phyloP scores from a whole-genome alignment of 164 flowering plant genomes.

The Liriodendron chinense region DNA sequence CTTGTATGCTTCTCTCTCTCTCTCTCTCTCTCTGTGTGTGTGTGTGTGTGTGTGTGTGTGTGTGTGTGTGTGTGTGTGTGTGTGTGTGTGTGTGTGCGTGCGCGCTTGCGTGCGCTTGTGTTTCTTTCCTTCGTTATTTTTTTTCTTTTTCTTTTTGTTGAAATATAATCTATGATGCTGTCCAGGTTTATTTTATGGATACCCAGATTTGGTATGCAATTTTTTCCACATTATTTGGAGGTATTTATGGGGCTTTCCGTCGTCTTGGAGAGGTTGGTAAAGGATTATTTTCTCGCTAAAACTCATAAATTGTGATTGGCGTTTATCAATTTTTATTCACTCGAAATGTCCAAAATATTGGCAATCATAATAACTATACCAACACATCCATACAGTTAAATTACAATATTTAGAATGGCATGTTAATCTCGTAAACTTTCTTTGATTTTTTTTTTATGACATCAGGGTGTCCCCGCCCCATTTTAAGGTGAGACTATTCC shows the following conservation, averaged over 20 bases:
- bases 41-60: not conserved
- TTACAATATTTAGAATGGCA: too few species aligned
- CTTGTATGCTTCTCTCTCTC: slow-evolving; percentile 52
- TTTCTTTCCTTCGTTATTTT: not conserved
- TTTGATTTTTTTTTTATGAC: too few species aligned
- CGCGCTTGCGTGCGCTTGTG: not conserved
- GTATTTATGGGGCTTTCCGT: slow-evolving; percentile 95
- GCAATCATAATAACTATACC: too few species aligned
- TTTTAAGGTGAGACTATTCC: too few species aligned
- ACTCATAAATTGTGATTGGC: not conserved
- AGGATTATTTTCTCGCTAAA: not conserved
- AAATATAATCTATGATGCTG: slow-evolving; percentile 5
- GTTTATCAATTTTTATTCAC: not conserved
- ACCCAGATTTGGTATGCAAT: slow-evolving; percentile 98
- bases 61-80: not conserved
- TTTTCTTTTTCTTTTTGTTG: not conserved
- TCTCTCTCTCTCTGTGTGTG: not conserved
- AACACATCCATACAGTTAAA: too few species aligned
- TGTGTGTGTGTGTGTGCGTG: not conserved
- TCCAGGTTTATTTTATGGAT: slow-evolving; percentile 98
- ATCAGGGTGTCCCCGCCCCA: too few species aligned
- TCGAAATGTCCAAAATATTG: not conserved
- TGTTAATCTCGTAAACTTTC: too few species aligned
- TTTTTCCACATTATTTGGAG: slow-evolving; percentile 93
- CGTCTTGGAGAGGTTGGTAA: slow-evolving; percentile 94